Evolutionary conservation across 371 early-diverging fungal genomes (phyloP).

Genomic region (Mucor sp.): DNA sequence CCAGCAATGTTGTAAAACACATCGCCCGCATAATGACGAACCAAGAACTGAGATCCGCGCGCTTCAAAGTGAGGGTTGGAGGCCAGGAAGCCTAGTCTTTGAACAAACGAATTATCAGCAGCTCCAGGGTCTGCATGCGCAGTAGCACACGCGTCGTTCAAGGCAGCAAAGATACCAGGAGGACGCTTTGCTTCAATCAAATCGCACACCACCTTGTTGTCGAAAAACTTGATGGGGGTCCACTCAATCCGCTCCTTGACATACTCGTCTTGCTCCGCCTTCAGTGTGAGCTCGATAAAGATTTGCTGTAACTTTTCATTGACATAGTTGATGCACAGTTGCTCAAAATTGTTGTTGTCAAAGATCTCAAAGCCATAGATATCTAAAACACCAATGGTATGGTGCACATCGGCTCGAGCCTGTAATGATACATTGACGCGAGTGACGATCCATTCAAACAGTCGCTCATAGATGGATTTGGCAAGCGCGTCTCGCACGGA

Average conservation of each 20-base stretch:
- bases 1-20: conserved; percentile 92
- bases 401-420: conserved; percentile 61
- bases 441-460: conserved; percentile 91
- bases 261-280: conserved; percentile 98
- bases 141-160: conserved; percentile 95
- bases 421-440: conserved; percentile 82
- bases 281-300: conserved; percentile 97
- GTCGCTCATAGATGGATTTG: conserved; percentile 78
- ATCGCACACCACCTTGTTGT: conserved; percentile 98
- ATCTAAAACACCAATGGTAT: conserved; percentile 94
- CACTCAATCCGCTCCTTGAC: conserved; percentile 96
- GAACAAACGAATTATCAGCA: conserved; percentile 86
- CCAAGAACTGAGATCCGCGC: conserved; percentile 75
- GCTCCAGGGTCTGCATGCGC: conserved; percentile 88
- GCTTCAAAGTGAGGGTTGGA: conserved; percentile 82
- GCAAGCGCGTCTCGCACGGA: conserved; percentile 87
- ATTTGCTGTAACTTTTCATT: conserved; percentile 99
- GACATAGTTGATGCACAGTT: conserved; percentile 99
- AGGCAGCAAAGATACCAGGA: conserved; percentile 90
- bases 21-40: conserved; percentile 97
- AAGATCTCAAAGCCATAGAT: conserved; percentile 97
- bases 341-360: conserved; percentile 98
- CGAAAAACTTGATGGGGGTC: conserved; percentile 99
- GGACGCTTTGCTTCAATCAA: conserved; percentile 95
- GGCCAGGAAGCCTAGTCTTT: conserved; percentile 72